phyloP scores from a whole-genome alignment of 805 yeast species.

The Pichia californica region DNA sequence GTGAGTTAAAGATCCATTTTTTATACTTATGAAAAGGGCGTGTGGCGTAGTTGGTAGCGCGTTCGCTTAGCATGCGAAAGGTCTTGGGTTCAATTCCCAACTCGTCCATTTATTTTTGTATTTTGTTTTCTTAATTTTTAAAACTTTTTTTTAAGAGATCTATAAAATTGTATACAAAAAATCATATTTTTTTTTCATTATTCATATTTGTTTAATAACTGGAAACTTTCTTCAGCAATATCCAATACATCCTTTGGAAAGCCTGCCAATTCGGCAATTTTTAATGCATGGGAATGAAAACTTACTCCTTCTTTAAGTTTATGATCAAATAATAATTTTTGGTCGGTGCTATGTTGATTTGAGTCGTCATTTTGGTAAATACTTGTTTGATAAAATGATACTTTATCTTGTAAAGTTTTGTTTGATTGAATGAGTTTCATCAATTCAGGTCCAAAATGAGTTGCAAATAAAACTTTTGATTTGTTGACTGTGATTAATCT shows the following conservation, averaged over 20 bases:
- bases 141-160: too few relatives aligned
- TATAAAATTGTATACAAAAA: not conserved
- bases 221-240: conserved; percentile 39
- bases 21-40: too few relatives aligned
- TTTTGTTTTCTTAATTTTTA: too few relatives aligned
- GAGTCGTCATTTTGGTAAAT: conserved; percentile 4
- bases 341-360: conserved; percentile 16
- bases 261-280: conserved; percentile 73
- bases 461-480: conserved; percentile 80
- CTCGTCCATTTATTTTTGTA: conserved; percentile 45
- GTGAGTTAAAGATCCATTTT: too few relatives aligned
- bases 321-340: conserved; percentile 45
- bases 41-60: conserved; percentile 84
- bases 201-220: conserved; percentile 5
- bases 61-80: conserved; percentile 78
- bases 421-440: conserved; percentile 32
- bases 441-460: conserved; percentile 67
- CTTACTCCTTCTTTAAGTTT: conserved; percentile 61
- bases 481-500: conserved; percentile 47
- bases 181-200: not conserved
- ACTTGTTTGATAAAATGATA: conserved; percentile 24
- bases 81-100: conserved; percentile 78
- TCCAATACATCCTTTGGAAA: conserved; percentile 57
- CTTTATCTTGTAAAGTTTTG: conserved; percentile 20
- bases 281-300: conserved; percentile 66